A percentile compares a stretch with the other conserved stretches of the same genome.
Evolutionary conservation across 495 filamentous ascomycete genomes (phyloP).

Genomic region (Podospora pseudoanserina): DNA sequence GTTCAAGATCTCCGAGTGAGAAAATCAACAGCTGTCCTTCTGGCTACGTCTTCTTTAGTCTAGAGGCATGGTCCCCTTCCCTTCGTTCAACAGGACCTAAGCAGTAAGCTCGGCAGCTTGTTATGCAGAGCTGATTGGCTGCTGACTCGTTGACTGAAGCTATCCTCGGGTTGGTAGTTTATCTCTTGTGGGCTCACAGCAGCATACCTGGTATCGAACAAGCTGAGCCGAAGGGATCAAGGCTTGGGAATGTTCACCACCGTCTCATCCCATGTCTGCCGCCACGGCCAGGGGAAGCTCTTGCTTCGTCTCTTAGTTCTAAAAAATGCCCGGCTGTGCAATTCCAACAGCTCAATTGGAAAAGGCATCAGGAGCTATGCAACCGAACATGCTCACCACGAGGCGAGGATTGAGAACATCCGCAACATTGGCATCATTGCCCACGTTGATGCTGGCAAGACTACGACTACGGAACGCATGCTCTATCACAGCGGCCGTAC

Average conservation of each 20-base stretch:
- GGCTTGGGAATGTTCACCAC: slow-evolving; percentile 22
- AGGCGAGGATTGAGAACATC: slow-evolving; percentile 49
- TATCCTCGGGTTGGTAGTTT: background rate
- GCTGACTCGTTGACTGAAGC: slow-evolving; percentile 15
- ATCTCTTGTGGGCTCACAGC: background rate
- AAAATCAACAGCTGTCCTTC: background rate
- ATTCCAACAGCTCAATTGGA: background rate
- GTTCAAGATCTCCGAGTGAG: background rate
- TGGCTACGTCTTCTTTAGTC: background rate
- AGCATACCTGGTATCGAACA: too few species aligned
- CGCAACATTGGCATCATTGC: slow-evolving; percentile 99
- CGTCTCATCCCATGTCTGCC: slow-evolving; percentile 13
- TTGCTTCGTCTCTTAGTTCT: slow-evolving; percentile 11
- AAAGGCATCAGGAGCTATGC: slow-evolving; percentile 11
- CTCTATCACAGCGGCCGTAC: slow-evolving; percentile 94
- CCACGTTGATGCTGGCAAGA: slow-evolving; percentile 99
- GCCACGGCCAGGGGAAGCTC: slow-evolving; percentile 19
- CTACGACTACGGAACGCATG: slow-evolving; percentile 99
- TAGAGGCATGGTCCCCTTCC: background rate
- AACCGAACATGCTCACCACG: slow-evolving; percentile 28
- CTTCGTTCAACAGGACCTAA: background rate
- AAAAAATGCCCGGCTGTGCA: slow-evolving; percentile 17
- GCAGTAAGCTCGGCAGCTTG: slow-evolving; percentile 4
- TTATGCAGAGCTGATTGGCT: slow-evolving; percentile 7
- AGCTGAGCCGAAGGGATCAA: background rate